These are phyloP conservation scores for Vitis cinerea DNA, from an alignment of 164 flowering plant genomes.

Conservation along the genomic window DNA sequence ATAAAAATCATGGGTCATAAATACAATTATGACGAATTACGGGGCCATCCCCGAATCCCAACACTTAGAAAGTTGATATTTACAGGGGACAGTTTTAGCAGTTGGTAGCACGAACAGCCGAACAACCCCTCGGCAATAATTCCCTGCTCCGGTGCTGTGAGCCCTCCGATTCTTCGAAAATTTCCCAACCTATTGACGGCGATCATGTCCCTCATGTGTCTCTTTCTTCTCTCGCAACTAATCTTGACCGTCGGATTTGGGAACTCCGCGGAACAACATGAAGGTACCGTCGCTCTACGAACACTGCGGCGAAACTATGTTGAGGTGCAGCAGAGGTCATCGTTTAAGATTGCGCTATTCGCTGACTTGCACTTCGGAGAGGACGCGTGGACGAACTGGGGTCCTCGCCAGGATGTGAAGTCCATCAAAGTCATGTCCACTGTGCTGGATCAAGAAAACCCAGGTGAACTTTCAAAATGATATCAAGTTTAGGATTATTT, in stretches of 20 bases:
- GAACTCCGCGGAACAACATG: neutral
- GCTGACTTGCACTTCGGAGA: conserved; percentile 92
- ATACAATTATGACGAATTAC: no score
- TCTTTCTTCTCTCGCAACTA: conserved; percentile 2
- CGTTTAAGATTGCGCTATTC: conserved; percentile 70
- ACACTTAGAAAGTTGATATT: no score
- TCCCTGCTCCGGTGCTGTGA: no score
- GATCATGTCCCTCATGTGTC: neutral
- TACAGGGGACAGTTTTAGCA: no score
- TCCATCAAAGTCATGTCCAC: conserved; percentile 64
- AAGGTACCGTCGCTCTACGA: neutral
- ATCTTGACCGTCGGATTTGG: conserved; percentile 4
- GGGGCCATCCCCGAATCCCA: no score
- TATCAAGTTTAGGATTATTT: neutral
- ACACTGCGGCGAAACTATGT: conserved; percentile 11
- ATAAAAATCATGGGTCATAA: no score
- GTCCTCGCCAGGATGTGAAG: conserved; percentile 65
- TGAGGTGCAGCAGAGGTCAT: conserved; percentile 25
- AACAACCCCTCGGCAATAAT: no score
- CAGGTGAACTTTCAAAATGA: conserved; percentile 77
- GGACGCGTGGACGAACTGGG: conserved; percentile 90
- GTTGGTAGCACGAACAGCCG: no score
- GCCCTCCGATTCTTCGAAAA: no score
- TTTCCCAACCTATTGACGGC: no score
- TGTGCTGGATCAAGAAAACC: conserved; percentile 60